phyloP scores from a whole-genome alignment of 2,329 filamentous ascomycete species.

The Hypomyces rosellus region DNA sequence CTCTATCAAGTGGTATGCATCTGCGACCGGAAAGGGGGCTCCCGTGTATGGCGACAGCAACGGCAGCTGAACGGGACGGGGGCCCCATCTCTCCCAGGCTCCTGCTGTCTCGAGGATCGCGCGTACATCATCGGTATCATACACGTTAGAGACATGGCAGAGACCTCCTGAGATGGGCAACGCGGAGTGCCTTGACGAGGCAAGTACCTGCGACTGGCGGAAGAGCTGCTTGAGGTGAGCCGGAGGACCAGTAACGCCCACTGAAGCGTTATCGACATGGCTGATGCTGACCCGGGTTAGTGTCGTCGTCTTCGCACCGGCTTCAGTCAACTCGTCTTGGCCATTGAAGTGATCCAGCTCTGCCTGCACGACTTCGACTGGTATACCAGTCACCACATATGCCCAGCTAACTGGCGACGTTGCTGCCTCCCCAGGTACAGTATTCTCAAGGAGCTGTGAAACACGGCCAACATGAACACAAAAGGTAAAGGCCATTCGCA shows the following conservation, averaged over 20 bases:
- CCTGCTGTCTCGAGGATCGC: neutral
- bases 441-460: slow-evolving; percentile 36
- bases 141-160: slow-evolving; percentile 37
- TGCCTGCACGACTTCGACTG: slow-evolving; percentile 24
- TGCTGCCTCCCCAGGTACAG: slow-evolving; percentile 15
- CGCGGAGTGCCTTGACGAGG: slow-evolving; percentile 21
- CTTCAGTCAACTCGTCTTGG: slow-evolving; percentile 14
- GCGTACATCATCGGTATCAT: slow-evolving; percentile 15
- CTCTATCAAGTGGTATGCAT: no score
- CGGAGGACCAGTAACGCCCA: slow-evolving; percentile 35
- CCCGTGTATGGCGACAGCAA: no score
- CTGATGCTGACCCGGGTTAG: slow-evolving; percentile 35
- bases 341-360: slow-evolving; percentile 29
- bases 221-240: slow-evolving; percentile 20
- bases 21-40: no score
- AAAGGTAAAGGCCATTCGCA: slow-evolving; percentile 40
- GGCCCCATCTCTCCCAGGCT: no score
- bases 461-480: slow-evolving; percentile 37
- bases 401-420: slow-evolving; percentile 31
- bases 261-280: slow-evolving; percentile 23
- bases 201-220: slow-evolving; percentile 16
- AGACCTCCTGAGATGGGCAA: slow-evolving; percentile 33
- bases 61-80: no score
- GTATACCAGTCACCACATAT: slow-evolving; percentile 32
- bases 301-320: slow-evolving; percentile 1